phyloP scores from a whole-genome alignment of 2,329 filamentous ascomycete genomes.

The Hymenoscyphus fraxineus region DNA sequence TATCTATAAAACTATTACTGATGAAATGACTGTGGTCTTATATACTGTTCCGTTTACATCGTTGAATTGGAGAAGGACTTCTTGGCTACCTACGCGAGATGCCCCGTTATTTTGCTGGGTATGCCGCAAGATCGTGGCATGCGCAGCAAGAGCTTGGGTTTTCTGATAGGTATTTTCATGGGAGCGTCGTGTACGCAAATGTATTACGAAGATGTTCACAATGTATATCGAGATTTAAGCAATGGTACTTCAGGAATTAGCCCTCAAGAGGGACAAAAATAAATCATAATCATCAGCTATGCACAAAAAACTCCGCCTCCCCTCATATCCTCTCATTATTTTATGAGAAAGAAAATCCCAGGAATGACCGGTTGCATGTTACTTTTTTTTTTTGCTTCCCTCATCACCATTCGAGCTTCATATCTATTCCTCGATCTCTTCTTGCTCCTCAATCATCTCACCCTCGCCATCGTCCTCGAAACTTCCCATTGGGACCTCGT shows the following conservation, averaged over 20 bases:
- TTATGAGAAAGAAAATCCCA: background rate
- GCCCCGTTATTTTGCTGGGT: no score
- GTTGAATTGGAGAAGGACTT: no score
- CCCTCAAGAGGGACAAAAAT: background rate
- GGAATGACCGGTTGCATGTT: background rate
- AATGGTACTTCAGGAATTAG: background rate
- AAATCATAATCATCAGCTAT: background rate
- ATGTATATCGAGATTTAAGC: no score
- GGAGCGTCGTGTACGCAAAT: no score
- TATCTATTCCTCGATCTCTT: conserved; percentile 30
- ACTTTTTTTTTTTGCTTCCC: background rate
- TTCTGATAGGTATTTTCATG: no score
- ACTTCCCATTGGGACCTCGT: conserved; percentile 81
- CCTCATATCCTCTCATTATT: background rate
- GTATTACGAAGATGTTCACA: no score
- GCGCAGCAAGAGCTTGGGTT: no score
- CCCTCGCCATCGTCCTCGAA: conserved; percentile 86
- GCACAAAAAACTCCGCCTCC: background rate
- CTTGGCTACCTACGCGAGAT: no score
- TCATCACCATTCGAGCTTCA: conserved; percentile 1
- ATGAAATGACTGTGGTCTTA: background rate
- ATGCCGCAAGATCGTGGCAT: no score
- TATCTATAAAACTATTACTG: background rate
- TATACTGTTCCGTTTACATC: no score
- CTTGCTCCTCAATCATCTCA: conserved; percentile 32